These are phyloP conservation scores for Aspergillus floridensis DNA, from an alignment of 2,329 filamentous ascomycete genomes.

Conservation along the genomic window DNA sequence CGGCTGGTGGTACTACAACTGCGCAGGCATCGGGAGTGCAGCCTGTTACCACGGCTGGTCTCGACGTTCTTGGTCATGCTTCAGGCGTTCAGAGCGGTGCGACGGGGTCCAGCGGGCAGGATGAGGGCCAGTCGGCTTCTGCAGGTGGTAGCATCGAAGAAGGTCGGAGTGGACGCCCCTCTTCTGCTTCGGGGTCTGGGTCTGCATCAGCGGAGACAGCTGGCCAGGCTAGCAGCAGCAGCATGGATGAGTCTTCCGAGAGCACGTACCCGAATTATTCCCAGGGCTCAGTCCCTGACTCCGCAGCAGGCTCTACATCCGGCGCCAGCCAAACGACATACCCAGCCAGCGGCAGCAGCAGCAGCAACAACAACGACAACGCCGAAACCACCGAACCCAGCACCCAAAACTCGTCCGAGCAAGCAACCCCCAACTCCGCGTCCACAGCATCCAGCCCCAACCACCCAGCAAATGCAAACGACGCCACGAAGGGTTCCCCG, in stretches of 20 bases:
- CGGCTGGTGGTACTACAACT: background rate
- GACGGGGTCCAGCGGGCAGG: background rate
- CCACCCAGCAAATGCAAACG: background rate
- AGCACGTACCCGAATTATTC: background rate
- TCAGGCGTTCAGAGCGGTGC: background rate
- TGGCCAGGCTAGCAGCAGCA: background rate
- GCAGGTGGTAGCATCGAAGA: background rate
- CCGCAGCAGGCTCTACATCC: background rate
- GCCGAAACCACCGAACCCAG: background rate
- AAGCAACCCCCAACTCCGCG: background rate
- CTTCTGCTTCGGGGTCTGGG: background rate
- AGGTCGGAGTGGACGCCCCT: background rate
- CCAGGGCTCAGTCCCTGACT: background rate
- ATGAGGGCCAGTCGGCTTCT: background rate
- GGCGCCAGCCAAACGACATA: background rate
- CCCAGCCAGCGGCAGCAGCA: background rate
- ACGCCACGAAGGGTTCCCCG: background rate
- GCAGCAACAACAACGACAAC: background rate
- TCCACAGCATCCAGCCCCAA: background rate
- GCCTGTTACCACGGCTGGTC: background rate
- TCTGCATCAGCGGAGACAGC: background rate
- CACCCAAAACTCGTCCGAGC: background rate
- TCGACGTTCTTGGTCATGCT: background rate
- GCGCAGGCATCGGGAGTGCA: background rate
- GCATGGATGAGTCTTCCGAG: background rate